A percentile compares a stretch with the other conserved stretches of the same genome.
Conservation (phyloP, 169 alveolate species). For the Plasmodium knowlesi region DNA sequence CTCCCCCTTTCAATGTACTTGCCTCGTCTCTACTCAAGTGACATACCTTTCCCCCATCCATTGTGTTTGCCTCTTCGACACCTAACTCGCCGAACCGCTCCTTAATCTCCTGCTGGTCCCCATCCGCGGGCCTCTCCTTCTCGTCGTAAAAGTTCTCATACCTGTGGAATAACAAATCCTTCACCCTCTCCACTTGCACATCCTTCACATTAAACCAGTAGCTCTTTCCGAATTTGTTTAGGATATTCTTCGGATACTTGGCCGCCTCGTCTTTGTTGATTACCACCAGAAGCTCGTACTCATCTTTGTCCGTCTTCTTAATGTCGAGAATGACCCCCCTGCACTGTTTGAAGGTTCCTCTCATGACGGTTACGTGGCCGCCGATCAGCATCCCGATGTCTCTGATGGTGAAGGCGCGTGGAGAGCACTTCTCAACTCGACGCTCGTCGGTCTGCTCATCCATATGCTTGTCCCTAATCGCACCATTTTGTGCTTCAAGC, state of each 20-base stretch:
- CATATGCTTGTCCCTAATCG: background rate
- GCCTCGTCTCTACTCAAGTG: background rate
- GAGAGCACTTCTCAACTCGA: background rate
- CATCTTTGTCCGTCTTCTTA: conserved; percentile 34
- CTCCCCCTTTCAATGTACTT: background rate
- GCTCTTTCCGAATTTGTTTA: conserved; percentile 69
- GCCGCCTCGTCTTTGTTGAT: conserved; percentile 33
- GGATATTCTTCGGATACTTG: conserved; percentile 46
- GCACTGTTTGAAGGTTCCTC: conserved; percentile 50
- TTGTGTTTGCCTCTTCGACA: background rate
- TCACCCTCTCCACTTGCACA: conserved; percentile 39
- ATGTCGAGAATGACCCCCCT: conserved; percentile 53
- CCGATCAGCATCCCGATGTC: conserved; percentile 15
- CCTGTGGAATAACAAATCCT: conserved; percentile 51
- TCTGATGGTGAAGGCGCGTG: conserved; percentile 14
- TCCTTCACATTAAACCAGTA: conserved; percentile 69
- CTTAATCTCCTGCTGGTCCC: background rate
- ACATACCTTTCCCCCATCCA: background rate
- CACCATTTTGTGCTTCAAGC: background rate
- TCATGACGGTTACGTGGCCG: conserved; percentile 19
- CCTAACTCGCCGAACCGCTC: background rate
- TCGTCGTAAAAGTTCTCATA: conserved; percentile 56
- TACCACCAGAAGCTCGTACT: conserved; percentile 54
- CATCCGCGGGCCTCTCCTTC: background rate
- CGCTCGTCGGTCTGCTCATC: background rate